A percentile compares a stretch with the other conserved stretches of the same genome.
Conservation (phyloP, 345 rosid species). For the Aurinia saxatilis region DNA sequence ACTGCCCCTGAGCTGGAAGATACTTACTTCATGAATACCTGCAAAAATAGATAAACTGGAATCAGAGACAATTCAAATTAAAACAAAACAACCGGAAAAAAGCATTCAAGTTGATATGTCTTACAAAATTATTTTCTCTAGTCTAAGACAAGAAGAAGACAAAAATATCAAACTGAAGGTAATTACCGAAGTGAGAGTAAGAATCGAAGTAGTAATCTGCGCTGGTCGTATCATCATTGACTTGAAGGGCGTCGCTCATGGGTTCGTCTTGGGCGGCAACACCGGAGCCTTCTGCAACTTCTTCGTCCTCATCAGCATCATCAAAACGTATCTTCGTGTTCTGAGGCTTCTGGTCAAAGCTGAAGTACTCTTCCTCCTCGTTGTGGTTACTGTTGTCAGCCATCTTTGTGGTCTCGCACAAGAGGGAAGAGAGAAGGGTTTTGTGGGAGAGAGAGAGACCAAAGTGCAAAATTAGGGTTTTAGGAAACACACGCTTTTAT, state of each 20-base stretch:
- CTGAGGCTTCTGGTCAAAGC: conserved; percentile 11
- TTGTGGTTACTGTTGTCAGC: conserved; percentile 32
- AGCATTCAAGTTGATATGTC: neutral
- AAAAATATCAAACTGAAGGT: neutral
- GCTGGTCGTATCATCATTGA: conserved; percentile 69
- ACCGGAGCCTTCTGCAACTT: conserved; percentile 30
- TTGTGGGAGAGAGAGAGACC: conserved; percentile 9
- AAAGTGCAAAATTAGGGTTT: conserved; percentile 29
- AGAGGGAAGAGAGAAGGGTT: conserved; percentile 22
- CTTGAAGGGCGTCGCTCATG: conserved; percentile 43
- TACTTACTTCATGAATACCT: conserved; percentile 99
- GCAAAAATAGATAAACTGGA: conserved; percentile 29
- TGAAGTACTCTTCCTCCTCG: conserved; percentile 23
- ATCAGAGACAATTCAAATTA: too few species aligned
- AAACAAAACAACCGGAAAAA: neutral
- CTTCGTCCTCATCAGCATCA: conserved; percentile 42
- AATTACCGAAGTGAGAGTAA: conserved; percentile 91
- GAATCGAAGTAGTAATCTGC: conserved; percentile 99
- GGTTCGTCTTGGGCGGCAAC: conserved; percentile 39
- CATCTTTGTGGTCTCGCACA: conserved; percentile 19
- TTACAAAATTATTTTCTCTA: too few species aligned
- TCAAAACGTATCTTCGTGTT: conserved; percentile 47
- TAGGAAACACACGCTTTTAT: conserved; percentile 3
- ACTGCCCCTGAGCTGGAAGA: conserved; percentile 16
- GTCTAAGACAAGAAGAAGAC: neutral